These are phyloP conservation scores for Seiridium cupressi DNA, from an alignment of 2,329 filamentous ascomycete genomes.

Conservation along the genomic window DNA sequence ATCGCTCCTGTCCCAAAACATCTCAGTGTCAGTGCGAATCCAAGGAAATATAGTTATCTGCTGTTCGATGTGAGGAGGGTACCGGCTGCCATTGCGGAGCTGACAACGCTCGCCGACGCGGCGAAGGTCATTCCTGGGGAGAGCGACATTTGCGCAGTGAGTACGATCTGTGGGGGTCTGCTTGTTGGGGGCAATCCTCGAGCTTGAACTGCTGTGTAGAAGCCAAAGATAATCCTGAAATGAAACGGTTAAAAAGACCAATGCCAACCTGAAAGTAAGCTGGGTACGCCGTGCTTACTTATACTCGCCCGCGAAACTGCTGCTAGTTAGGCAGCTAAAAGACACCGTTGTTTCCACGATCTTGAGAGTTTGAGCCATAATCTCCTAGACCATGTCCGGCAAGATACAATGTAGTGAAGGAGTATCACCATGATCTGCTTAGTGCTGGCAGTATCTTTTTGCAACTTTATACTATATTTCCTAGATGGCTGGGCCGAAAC, in stretches of 20 bases:
- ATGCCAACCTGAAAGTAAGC: not conserved
- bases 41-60: not conserved
- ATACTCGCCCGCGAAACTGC: not conserved
- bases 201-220: no score
- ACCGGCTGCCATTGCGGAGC: constrained; percentile 10
- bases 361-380: not conserved
- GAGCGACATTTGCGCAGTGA: not conserved
- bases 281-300: not conserved
- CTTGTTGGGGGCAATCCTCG: no score
- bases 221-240: no score
- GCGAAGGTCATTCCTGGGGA: constrained; percentile 8
- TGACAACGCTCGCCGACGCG: constrained; percentile 8
- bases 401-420: no score
- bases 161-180: no score
- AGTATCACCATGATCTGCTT: no score
- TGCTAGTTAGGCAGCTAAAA: not conserved
- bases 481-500: no score
- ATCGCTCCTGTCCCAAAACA: constrained; percentile 13
- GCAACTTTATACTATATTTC: no score
- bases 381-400: no score
- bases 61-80: not conserved
- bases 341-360: not conserved
- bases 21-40: not conserved
- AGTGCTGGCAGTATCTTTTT: no score
- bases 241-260: not conserved